These are phyloP conservation scores for Knoxia roxburghii DNA, from an alignment of 257 asterid genomes.

Conservation along the genomic window DNA sequence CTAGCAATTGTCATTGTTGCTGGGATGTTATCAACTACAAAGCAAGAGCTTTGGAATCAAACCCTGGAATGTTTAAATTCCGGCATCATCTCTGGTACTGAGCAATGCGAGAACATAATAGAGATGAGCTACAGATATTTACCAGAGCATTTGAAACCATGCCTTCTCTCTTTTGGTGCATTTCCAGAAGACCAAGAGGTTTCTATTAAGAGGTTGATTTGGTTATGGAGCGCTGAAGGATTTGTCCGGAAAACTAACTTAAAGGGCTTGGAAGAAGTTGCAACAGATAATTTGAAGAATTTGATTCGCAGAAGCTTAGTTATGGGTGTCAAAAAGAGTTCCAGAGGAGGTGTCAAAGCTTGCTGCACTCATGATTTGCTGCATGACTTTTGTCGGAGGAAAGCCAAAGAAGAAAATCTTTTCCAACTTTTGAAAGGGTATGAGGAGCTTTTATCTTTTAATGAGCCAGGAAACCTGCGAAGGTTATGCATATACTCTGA, in stretches of 20 bases:
- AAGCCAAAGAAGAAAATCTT: neutral
- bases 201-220: neutral
- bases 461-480: neutral
- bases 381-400: neutral
- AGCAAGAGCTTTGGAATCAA: neutral
- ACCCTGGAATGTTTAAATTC: neutral
- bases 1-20: neutral
- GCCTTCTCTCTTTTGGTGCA: slow-evolving; percentile 11
- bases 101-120: neutral
- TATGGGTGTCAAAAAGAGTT: neutral
- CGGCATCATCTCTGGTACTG: neutral
- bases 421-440: neutral
- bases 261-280: slow-evolving; percentile 4
- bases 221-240: slow-evolving; percentile 14
- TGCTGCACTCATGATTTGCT: slow-evolving; percentile 2
- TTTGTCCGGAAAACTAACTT: neutral
- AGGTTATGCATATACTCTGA: neutral
- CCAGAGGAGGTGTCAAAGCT: slow-evolving; percentile 5
- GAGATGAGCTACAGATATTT: slow-evolving; percentile 11
- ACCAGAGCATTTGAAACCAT: slow-evolving; percentile 9
- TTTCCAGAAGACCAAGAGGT: slow-evolving; percentile 4
- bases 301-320: slow-evolving; percentile 7
- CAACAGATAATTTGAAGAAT: neutral
- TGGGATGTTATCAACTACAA: neutral
- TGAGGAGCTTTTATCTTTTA: neutral